phyloP scores from a whole-genome alignment of 1,284 basidiomycete species.

The Trametes pubescens region DNA sequence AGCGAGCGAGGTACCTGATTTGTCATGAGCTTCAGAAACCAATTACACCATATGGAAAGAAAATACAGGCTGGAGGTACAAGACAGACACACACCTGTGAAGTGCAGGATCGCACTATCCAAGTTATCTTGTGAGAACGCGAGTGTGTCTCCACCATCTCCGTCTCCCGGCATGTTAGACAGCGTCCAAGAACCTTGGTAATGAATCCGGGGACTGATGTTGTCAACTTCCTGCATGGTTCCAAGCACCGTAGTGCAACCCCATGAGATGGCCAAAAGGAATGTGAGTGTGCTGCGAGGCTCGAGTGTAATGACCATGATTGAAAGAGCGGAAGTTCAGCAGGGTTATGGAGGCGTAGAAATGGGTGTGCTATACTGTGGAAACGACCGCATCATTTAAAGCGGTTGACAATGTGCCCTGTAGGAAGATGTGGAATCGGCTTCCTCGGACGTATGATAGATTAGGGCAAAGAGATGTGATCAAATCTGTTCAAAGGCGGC shows the following conservation, averaged over 20 bases:
- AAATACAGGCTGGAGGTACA: no score
- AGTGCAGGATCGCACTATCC: neutral
- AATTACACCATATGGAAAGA: no score
- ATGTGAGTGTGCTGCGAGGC: neutral
- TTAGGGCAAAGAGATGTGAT: no score
- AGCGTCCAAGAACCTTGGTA: neutral
- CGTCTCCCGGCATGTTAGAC: neutral
- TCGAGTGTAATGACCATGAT: neutral
- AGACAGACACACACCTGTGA: neutral
- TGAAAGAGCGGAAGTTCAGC: neutral
- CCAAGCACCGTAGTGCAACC: neutral
- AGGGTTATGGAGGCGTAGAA: no score
- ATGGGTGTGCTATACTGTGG: no score
- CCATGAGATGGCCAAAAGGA: neutral
- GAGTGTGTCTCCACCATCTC: neutral
- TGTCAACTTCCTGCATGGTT: neutral
- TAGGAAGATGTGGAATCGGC: no score
- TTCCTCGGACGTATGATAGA: no score
- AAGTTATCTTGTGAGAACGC: neutral
- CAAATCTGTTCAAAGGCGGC: no score
- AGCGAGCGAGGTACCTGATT: conserved; percentile 14
- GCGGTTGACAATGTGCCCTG: no score
- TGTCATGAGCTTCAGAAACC: no score
- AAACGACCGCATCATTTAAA: no score
- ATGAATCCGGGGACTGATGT: neutral